Evolutionary conservation across 1,139 yeast genomes (phyloP), one percentile per base, ranked within the genome.

Genomic region (Protomyces macrosporus): DNA sequence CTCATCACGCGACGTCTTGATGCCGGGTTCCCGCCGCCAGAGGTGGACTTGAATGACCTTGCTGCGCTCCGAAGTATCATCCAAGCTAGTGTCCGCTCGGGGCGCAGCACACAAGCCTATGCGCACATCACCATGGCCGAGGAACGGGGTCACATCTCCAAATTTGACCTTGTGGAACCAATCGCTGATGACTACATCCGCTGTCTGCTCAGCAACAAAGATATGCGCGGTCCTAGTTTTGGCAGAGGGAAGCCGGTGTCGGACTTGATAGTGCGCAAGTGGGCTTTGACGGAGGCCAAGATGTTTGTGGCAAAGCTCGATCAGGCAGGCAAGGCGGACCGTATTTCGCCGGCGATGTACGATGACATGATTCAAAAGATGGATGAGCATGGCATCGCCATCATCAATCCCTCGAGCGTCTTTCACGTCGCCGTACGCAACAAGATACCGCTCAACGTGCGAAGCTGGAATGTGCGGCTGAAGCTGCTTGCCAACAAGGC

Each of bases 391-490:
- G 56, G 56, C 3, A 16, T 36, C 1, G 62, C 53, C 9, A 33
- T n/a, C 6, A 37, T 48, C 34, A 40, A 40, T 14, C 56, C 62
- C 14, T 30, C 39, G 16, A 30, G 34, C 35, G 45, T 58, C 12
- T 39, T 58, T 12, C 23, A 36, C 4, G 35, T 52, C 12, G 62
- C 62, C 37, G 10, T 51, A 9, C 42, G 42, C 2, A 40, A 52
- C 32, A 45, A 52, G 10, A 34, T 58, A 6, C 35, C 55, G 6
- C 35, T 58, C 10, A 32, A 42, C 50, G 35, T 36, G 3, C 53
- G 50, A 39, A 45, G 48, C 42, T 58, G 62, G 62, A 58, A 58
- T 23, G 37, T 58, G 36, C 52, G 56, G 14, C 30, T 58, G 52
- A 55, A 58, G 12, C 14, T 40, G 16, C 35, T 40, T 4, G 62